Percentiles rank a stretch among this genome's conserved stretches.
Evolutionary conservation across 108 stramenopile genomes (phyloP).

Genomic region (Heterococcus sp.): DNA sequence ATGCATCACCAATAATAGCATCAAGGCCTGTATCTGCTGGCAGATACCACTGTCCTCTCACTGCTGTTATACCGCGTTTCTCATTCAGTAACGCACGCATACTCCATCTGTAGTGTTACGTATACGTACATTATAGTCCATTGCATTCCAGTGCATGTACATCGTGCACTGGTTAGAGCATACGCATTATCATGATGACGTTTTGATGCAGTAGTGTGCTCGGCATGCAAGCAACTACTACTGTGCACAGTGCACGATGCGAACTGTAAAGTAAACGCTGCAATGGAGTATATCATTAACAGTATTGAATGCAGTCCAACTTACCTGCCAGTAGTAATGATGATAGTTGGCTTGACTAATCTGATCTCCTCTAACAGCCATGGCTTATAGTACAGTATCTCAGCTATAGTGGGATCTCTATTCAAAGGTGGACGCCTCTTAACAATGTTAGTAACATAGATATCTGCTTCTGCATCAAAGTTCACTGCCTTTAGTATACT

Average conservation of each 20-base stretch:
- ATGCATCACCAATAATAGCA: too few relatives aligned
- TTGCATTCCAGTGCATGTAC: too few relatives aligned
- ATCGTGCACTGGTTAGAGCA: too few relatives aligned
- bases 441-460: conserved; percentile 35
- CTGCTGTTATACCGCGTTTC: conserved; percentile 22
- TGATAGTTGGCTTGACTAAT: conserved; percentile 21
- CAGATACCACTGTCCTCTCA: conserved; percentile 7
- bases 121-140: not conserved
- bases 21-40: not conserved
- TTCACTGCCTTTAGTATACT: conserved; percentile 7
- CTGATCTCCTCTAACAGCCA: conserved; percentile 21
- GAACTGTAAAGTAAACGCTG: too few relatives aligned
- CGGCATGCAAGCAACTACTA: too few relatives aligned
- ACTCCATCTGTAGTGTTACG: conserved; percentile 12
- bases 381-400: conserved; percentile 30
- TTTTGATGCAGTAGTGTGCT: too few relatives aligned
- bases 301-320: too few relatives aligned
- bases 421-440: conserved; percentile 13
- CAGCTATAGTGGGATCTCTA: conserved; percentile 13
- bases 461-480: conserved; percentile 8
- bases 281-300: too few relatives aligned
- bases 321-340: conserved; percentile 13
- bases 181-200: too few relatives aligned
- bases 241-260: too few relatives aligned
- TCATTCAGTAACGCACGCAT: conserved; percentile 17